Conservation (phyloP, 148 eudicot genomes). For the Dianthus caryophyllus region DNA sequence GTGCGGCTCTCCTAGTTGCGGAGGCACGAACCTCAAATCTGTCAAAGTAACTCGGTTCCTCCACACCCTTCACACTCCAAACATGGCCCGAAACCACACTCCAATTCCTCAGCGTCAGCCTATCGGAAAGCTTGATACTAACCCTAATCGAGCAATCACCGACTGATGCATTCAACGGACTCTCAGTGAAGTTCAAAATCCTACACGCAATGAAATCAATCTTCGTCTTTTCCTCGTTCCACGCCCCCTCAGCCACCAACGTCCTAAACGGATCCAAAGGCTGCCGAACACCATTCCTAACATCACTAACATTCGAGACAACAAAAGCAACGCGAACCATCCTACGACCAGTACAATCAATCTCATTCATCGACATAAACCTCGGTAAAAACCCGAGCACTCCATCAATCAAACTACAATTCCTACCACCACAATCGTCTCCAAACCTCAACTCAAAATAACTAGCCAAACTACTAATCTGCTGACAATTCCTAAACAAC, state of each 20-base stretch:
- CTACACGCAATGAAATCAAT: slow-evolving; percentile 70
- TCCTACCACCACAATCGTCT: slow-evolving; percentile 44
- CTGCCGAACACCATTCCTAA: slow-evolving; percentile 29
- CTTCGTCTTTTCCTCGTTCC: slow-evolving; percentile 51
- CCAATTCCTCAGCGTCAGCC: slow-evolving; percentile 51
- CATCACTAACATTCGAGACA: slow-evolving; percentile 37
- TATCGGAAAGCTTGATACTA: slow-evolving; percentile 52
- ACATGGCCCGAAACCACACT: slow-evolving; percentile 62
- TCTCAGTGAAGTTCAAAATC: slow-evolving; percentile 34
- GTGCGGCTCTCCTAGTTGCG: slow-evolving; percentile 27
- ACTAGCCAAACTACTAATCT: slow-evolving; percentile 27
- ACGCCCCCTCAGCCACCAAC: slow-evolving; percentile 73
- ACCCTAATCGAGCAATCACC: slow-evolving; percentile 71
- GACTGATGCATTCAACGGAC: slow-evolving; percentile 42
- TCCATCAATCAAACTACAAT: slow-evolving; percentile 50
- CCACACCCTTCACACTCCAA: slow-evolving; percentile 58
- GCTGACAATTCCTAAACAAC: slow-evolving; percentile 22
- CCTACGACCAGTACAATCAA: slow-evolving; percentile 42
- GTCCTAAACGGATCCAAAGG: slow-evolving; percentile 53
- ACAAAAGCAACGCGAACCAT: slow-evolving; percentile 50
- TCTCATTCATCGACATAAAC: slow-evolving; percentile 49
- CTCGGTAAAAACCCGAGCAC: slow-evolving; percentile 40
- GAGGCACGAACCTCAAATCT: slow-evolving; percentile 40
- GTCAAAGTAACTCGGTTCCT: slow-evolving; percentile 57
- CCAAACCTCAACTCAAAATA: slow-evolving; percentile 44